Percentiles rank a stretch among this genome's conserved stretches.
phyloP scores from a whole-genome alignment of 495 filamentous ascomycete species.

The Acidomyces sp. region DNA sequence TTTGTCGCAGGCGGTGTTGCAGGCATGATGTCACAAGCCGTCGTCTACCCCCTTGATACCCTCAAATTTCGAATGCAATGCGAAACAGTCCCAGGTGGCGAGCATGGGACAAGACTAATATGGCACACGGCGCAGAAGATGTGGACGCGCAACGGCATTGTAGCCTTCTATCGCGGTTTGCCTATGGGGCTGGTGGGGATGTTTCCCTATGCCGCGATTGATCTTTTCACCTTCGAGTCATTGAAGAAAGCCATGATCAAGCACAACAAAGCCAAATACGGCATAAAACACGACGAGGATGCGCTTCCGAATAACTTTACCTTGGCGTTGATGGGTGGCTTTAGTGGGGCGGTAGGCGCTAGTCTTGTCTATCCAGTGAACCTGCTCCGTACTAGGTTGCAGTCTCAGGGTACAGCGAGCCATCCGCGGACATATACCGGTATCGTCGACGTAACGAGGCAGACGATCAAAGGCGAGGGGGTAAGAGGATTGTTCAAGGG shows the following conservation, averaged over 20 bases:
- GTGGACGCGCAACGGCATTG: slow-evolving; percentile 58
- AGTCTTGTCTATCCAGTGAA: slow-evolving; percentile 90
- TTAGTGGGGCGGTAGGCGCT: slow-evolving; percentile 87
- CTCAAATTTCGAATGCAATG: slow-evolving; percentile 98
- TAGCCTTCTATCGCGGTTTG: slow-evolving; percentile 79
- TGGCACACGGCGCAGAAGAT: slow-evolving; percentile 70
- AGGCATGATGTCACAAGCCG: slow-evolving; percentile 87
- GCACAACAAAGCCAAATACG: slow-evolving; percentile 47
- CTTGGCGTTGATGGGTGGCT: slow-evolving; percentile 72
- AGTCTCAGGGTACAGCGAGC: slow-evolving; percentile 83
- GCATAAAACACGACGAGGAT: slow-evolving; percentile 56
- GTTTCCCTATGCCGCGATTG: slow-evolving; percentile 96
- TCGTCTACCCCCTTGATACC: slow-evolving; percentile 92
- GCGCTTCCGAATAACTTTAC: slow-evolving; percentile 59
- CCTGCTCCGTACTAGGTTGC: slow-evolving; percentile 80
- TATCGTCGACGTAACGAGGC: slow-evolving; percentile 71
- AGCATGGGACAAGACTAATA: slow-evolving; percentile 74
- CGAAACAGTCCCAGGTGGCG: slow-evolving; percentile 73
- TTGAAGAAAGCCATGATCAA: slow-evolving; percentile 61
- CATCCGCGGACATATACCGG: slow-evolving; percentile 86
- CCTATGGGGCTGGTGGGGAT: slow-evolving; percentile 87
- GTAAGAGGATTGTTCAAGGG: slow-evolving; percentile 84
- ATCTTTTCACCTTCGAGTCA: slow-evolving; percentile 88
- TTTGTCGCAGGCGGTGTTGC: slow-evolving; percentile 87
- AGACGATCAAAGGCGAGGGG: slow-evolving; percentile 74